Evolutionary conservation across 768 basidiomycete species (phyloP), one percentile per base, ranked within the genome.

Genomic region (Calocera viscosa): DNA sequence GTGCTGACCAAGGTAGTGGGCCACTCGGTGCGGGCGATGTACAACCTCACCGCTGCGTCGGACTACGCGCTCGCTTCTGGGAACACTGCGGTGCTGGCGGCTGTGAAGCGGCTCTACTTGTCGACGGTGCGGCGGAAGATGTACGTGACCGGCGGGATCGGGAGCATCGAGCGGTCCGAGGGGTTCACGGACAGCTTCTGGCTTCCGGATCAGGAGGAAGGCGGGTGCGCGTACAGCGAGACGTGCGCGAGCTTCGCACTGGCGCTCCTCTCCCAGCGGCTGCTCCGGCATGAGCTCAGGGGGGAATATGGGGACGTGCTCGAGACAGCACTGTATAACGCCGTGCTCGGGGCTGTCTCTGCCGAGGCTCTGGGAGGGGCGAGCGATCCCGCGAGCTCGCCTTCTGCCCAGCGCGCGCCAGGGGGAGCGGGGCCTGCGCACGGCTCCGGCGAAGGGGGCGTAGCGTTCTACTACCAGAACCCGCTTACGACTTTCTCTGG

Each of bases 401-500:
- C n/a, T n/a, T n/a, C n/a, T n/a, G n/a, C n/a, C n/a, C n/a, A n/a
- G n/a, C n/a, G n/a, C n/a, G n/a, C n/a, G n/a, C n/a, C 39, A 40
- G 39, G 11, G 11, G 19, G 39, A 40, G 39, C 39, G 39, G 11
- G 16, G 71, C 71, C 64, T n/a, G n/a, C n/a, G n/a, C n/a, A n/a
- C n/a, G n/a, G n/a, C n/a, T n/a, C n/a, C n/a, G n/a, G n/a, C n/a
- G n/a, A n/a, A n/a, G n/a, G n/a, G n/a, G 71, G 71, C 12, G 68
- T 68, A 60, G 68, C 47, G 39, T 72, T 71, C 41, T 72, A 71
- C 41, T 72, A 72, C 65, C 69, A 72, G 24, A 72, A 72, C 66
- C 71, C 71, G n/a, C 66, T 67, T 11, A 71, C 71, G 40, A 71
- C 71, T 1, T 49, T 71, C 30, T 16, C 12, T 14, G 71, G 68